phyloP scores from a whole-genome alignment of 306 rosid genomes.

The Cucumis melo region DNA sequence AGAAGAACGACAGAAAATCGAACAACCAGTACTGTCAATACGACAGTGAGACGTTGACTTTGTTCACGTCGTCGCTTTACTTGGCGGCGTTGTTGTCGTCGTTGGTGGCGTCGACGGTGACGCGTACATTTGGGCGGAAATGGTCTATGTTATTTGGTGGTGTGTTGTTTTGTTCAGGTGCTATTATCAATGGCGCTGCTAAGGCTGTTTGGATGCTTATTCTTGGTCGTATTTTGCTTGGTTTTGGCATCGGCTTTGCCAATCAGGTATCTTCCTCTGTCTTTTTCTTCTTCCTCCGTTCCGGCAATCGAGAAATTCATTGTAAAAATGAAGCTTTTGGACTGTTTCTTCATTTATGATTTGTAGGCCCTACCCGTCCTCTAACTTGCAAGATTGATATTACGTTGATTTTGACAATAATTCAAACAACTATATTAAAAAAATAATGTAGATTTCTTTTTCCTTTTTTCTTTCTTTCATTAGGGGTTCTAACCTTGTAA shows the following conservation, averaged over 20 bases:
- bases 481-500: too few relatives aligned
- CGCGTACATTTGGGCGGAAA: slow-evolving; percentile 45
- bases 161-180: slow-evolving; percentile 36
- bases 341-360: not conserved
- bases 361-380: not conserved
- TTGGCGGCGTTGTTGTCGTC: slow-evolving; percentile 53
- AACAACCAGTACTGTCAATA: slow-evolving; percentile 44
- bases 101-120: slow-evolving; percentile 46
- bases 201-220: slow-evolving; percentile 39
- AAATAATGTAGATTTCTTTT: too few relatives aligned
- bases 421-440: too few relatives aligned
- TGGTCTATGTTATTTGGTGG: slow-evolving; percentile 59
- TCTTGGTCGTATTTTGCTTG: slow-evolving; percentile 15
- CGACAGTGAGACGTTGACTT: slow-evolving; percentile 34
- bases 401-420: too few relatives aligned
- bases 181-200: slow-evolving; percentile 45
- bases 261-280: slow-evolving; percentile 8
- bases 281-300: not conserved
- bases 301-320: too few relatives aligned
- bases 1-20: slow-evolving; percentile 12
- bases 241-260: slow-evolving; percentile 14
- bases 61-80: slow-evolving; percentile 65
- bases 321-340: not conserved
- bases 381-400: too few relatives aligned
- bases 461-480: too few relatives aligned